Evolutionary conservation across 2,329 filamentous ascomycete species (phyloP).

Genomic region (Didymella exigua): DNA sequence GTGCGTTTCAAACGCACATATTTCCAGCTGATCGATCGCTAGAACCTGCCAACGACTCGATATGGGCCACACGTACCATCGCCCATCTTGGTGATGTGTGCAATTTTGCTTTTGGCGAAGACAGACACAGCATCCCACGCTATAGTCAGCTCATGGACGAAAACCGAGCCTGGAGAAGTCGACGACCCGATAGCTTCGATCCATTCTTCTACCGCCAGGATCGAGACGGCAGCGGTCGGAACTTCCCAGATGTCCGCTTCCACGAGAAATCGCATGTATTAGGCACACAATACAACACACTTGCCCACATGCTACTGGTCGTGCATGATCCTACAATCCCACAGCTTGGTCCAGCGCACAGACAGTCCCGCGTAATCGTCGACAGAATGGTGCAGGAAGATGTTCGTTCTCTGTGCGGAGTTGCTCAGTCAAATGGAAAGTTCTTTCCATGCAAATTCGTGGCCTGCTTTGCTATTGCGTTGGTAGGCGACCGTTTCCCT

Average conservation of each 20-base stretch:
- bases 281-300: constrained; percentile 43
- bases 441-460: constrained; percentile 45
- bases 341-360: constrained; percentile 43
- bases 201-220: constrained; percentile 43
- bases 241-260: constrained; percentile 45
- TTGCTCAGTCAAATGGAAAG: constrained; percentile 43
- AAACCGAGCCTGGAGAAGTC: constrained; percentile 41
- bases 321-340: constrained; percentile 47
- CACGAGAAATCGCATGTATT: constrained; percentile 45
- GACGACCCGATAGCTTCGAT: constrained; percentile 43
- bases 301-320: constrained; percentile 44
- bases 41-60: constrained; percentile 48
- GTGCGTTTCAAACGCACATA: constrained; percentile 45
- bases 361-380: constrained; percentile 38
- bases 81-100: constrained; percentile 46
- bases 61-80: constrained; percentile 52
- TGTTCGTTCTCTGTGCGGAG: constrained; percentile 44
- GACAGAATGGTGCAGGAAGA: constrained; percentile 44
- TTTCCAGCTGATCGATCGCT: constrained; percentile 49
- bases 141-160: constrained; percentile 44
- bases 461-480: constrained; percentile 45
- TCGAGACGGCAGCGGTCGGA: constrained; percentile 39
- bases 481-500: constrained; percentile 43
- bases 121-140: constrained; percentile 36
- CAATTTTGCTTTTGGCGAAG: constrained; percentile 46